Evolutionary conservation across 2,329 filamentous ascomycete genomes (phyloP), one percentile per base, ranked within the genome.

Genomic region (Fusarium sp.): DNA sequence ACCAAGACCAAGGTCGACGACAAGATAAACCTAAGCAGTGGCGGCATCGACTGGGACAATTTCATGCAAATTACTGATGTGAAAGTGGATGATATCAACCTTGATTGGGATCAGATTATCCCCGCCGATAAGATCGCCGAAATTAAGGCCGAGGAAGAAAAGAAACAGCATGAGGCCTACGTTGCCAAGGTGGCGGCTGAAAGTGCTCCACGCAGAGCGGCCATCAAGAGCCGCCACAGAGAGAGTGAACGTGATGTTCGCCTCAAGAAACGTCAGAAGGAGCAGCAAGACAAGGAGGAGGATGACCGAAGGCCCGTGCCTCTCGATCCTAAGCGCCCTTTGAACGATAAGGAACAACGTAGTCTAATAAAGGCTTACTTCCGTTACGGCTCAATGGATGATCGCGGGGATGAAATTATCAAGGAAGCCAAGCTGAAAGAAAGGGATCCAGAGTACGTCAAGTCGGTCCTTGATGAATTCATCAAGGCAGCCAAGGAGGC

Each of bases 51-150:
- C 76, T 91, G 96, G 84, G 96, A 98, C 80, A 97, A 98, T 71
- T 99, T 98, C 82, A 91, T 99, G 85, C 95, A 98, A 80, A 97
- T 98, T 79, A 98, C 96, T 3, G 96, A 99, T 82, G 96, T 98
- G 82, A 98, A 98, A 84, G 93, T 98, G 31, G 94, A 98, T 67
- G 89, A 91, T 57, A 85, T 90, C 55, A 85, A 86, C 74, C 91
- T 98, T 33, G 95, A 97, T 76, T 99, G 96, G 96, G 96, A 99
- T 78, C 93, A 98, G 75, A 99, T 99, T 78, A 98, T 99, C 76
- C 97, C 96, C 1, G 95, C 95, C 68, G 95, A 98, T 13, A 92
- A 98, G 78, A 89, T 99, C 24, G 95, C 95, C 22, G 92, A 91
- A 69, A 93, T 98, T 83, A 98, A 97, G 81, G 92, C 91, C 0